phyloP scores from a whole-genome alignment of 1,284 basidiomycete genomes.

The Tausonia pullulans region DNA sequence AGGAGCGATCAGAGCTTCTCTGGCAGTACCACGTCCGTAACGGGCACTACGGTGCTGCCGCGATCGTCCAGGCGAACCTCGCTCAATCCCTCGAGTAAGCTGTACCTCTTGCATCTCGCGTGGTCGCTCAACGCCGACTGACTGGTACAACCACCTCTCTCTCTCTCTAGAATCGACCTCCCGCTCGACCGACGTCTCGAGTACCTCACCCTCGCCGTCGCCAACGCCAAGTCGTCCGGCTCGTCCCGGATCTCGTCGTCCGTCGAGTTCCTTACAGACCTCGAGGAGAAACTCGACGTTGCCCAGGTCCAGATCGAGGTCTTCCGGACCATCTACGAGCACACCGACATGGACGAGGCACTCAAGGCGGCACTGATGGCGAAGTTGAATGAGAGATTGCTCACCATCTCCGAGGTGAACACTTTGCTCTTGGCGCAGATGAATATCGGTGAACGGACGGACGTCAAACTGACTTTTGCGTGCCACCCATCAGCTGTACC shows the following conservation, averaged over 20 bases:
- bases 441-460: neutral
- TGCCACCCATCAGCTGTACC: constrained; percentile 60
- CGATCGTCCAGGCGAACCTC: constrained; percentile 71
- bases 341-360: constrained; percentile 32
- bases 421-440: neutral
- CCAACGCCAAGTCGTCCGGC: constrained; percentile 89
- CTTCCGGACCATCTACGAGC: constrained; percentile 33
- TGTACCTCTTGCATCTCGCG: constrained; percentile 9
- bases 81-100: constrained; percentile 75
- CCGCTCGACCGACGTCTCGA: constrained; percentile 63
- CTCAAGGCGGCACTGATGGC: constrained; percentile 51
- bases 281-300: constrained; percentile 95
- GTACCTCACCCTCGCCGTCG: constrained; percentile 83
- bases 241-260: constrained; percentile 51
- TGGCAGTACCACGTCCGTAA: constrained; percentile 97
- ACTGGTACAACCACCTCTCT: neutral
- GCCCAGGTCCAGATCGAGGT: constrained; percentile 92
- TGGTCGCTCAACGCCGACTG: neutral
- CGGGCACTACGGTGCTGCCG: constrained; percentile 71
- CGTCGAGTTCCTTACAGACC: constrained; percentile 79
- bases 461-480: neutral
- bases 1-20: constrained; percentile 74
- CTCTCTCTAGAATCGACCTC: constrained; percentile 18
- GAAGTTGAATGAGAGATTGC: constrained; percentile 41
- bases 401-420: constrained; percentile 40